Evolutionary conservation across 2,329 filamentous ascomycete species (phyloP).

Genomic region (Tolypocladium sp.): DNA sequence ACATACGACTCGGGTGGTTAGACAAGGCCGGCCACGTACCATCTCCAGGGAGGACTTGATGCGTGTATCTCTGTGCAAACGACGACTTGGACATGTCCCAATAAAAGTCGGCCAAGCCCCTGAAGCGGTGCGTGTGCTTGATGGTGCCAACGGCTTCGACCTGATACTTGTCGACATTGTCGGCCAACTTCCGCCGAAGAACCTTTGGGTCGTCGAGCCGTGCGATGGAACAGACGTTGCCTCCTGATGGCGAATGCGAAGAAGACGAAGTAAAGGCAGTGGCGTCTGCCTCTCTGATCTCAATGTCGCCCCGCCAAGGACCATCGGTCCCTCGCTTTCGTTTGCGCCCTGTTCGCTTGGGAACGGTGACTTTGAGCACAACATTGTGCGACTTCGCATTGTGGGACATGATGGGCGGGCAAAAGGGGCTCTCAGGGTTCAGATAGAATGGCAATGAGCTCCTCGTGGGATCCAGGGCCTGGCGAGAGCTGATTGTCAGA

Average conservation of each 20-base stretch:
- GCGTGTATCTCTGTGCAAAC: conserved; percentile 62
- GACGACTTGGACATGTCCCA: conserved; percentile 60
- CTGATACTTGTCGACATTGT: conserved; percentile 59
- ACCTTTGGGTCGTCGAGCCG: conserved; percentile 43
- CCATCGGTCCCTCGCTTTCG: conserved; percentile 69
- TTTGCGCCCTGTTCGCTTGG: conserved; percentile 77
- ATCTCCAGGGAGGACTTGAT: conserved; percentile 62
- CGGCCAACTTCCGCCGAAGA: conserved; percentile 55
- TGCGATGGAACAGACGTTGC: conserved; percentile 30
- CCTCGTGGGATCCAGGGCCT: conserved; percentile 39
- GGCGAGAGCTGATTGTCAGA: background rate
- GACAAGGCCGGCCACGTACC: conserved; percentile 35
- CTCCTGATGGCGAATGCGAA: background rate
- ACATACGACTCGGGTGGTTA: too few relatives aligned
- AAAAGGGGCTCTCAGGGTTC: conserved; percentile 69
- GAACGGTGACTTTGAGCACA: conserved; percentile 77
- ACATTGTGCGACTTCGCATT: conserved; percentile 73
- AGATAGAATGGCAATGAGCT: conserved; percentile 61
- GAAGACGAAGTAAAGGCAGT: background rate
- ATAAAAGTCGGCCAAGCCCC: conserved; percentile 81
- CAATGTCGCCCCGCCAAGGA: conserved; percentile 45
- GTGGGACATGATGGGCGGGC: conserved; percentile 69
- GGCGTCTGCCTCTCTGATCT: conserved; percentile 17
- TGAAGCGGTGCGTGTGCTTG: conserved; percentile 76
- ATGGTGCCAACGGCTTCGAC: conserved; percentile 65